Evolutionary conservation across 2,329 filamentous ascomycete genomes (phyloP).

Genomic region (Aspergillus sp.): DNA sequence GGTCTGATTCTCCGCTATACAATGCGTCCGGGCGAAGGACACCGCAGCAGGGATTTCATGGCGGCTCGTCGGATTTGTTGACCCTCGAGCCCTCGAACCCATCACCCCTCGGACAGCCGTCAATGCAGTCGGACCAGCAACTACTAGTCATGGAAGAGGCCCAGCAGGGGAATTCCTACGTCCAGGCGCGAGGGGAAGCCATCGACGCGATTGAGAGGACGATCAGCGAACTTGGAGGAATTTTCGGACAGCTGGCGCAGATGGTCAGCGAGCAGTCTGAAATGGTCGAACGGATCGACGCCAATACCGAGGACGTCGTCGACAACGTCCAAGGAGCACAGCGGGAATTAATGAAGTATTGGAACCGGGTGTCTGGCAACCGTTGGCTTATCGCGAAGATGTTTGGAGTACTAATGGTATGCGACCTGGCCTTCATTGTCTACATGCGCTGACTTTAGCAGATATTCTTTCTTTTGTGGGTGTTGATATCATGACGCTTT

Average conservation of each 20-base stretch:
- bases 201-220: conserved; percentile 96
- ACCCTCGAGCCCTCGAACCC: conserved; percentile 63
- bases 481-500: conserved; percentile 44
- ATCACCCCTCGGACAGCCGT: conserved; percentile 38
- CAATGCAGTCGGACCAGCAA: conserved; percentile 67
- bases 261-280: conserved; percentile 98
- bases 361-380: conserved; percentile 87
- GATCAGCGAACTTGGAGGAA: conserved; percentile 81
- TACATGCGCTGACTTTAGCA: conserved; percentile 8
- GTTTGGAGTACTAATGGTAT: conserved; percentile 71
- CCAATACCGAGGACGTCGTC: conserved; percentile 94
- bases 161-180: conserved; percentile 75
- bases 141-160: conserved; percentile 90
- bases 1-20: conserved; percentile 79
- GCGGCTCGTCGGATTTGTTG: conserved; percentile 56
- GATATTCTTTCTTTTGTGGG: conserved; percentile 76
- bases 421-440: neutral
- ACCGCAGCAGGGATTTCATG: conserved; percentile 47
- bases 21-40: conserved; percentile 62
- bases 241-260: conserved; percentile 86
- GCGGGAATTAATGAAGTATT: conserved; percentile 91
- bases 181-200: conserved; percentile 85
- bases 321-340: conserved; percentile 98
- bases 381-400: conserved; percentile 84
- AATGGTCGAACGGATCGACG: conserved; percentile 95